Evolutionary conservation across 2,329 filamentous ascomycete species (phyloP).

Genomic region (Dactylella cylindrospora): DNA sequence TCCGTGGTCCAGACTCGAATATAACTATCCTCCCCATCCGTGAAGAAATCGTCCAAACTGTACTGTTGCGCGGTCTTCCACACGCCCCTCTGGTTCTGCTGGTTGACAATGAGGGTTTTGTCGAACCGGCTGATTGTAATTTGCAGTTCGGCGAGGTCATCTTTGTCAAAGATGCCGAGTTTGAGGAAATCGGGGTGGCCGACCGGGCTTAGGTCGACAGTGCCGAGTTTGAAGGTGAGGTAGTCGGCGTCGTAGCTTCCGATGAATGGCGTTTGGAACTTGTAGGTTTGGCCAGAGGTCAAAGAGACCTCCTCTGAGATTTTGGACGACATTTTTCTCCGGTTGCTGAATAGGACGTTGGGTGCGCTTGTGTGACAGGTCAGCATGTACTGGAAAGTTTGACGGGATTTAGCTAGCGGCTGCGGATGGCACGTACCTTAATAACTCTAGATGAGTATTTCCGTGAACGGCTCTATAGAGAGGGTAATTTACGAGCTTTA

Average conservation of each 20-base stretch:
- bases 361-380: too few relatives aligned
- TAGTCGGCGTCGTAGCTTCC: constrained; percentile 20
- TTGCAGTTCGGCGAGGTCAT: constrained; percentile 32
- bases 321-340: too few relatives aligned
- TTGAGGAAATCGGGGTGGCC: constrained; percentile 37
- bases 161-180: constrained; percentile 22
- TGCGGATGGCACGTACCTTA: too few relatives aligned
- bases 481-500: too few relatives aligned
- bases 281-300: constrained; percentile 18
- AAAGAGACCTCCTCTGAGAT: too few relatives aligned
- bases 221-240: constrained; percentile 32
- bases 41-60: constrained; percentile 23
- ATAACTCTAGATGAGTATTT: too few relatives aligned
- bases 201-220: constrained; percentile 17
- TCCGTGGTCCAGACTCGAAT: constrained; percentile 34
- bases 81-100: constrained; percentile 39
- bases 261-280: constrained; percentile 26
- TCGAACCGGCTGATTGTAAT: constrained; percentile 36
- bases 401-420: too few relatives aligned
- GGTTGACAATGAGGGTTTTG: constrained; percentile 26
- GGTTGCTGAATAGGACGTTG: too few relatives aligned
- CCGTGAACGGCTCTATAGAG: too few relatives aligned
- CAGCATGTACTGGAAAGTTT: too few relatives aligned
- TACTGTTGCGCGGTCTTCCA: too few relatives aligned
- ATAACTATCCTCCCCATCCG: constrained; percentile 21